These are phyloP conservation scores for Epicoccum sorghinum DNA, from an alignment of 2,329 filamentous ascomycete genomes.

Conservation along the genomic window DNA sequence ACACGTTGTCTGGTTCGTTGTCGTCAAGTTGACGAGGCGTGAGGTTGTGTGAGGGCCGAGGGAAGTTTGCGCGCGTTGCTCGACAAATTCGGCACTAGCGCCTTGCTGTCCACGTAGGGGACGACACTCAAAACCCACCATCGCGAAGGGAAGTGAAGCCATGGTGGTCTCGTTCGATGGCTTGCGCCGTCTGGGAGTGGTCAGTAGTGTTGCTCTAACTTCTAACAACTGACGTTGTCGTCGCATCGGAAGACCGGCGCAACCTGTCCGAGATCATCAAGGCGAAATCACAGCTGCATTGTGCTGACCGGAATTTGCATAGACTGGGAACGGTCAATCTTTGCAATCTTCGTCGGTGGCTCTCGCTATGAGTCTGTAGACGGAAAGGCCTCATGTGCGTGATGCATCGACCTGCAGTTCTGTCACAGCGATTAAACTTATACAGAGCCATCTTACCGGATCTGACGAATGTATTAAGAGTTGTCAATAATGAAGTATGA, in stretches of 20 bases:
- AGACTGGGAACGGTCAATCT: neutral
- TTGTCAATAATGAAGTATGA: too few relatives aligned
- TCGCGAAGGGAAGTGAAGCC: slow-evolving; percentile 2
- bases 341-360: too few relatives aligned
- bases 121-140: slow-evolving; percentile 6
- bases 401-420: too few relatives aligned
- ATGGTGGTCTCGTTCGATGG: slow-evolving; percentile 3
- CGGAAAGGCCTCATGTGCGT: too few relatives aligned
- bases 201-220: slow-evolving; percentile 9
- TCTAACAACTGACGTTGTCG: slow-evolving; percentile 10
- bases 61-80: slow-evolving; percentile 36
- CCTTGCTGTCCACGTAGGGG: slow-evolving; percentile 14
- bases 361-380: too few relatives aligned
- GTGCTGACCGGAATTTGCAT: neutral
- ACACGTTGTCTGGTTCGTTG: slow-evolving; percentile 23
- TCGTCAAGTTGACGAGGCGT: slow-evolving; percentile 28
- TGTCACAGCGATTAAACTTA: too few relatives aligned
- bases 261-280: neutral
- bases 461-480: too few relatives aligned
- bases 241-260: slow-evolving; percentile 2
- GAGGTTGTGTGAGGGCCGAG: slow-evolving; percentile 30
- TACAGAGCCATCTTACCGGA: too few relatives aligned
- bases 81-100: slow-evolving; percentile 45
- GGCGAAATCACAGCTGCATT: neutral
- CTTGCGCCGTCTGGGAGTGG: neutral